Evolutionary conservation across 1,284 basidiomycete species (phyloP).

Genomic region (Tranzscheliella williamsii): DNA sequence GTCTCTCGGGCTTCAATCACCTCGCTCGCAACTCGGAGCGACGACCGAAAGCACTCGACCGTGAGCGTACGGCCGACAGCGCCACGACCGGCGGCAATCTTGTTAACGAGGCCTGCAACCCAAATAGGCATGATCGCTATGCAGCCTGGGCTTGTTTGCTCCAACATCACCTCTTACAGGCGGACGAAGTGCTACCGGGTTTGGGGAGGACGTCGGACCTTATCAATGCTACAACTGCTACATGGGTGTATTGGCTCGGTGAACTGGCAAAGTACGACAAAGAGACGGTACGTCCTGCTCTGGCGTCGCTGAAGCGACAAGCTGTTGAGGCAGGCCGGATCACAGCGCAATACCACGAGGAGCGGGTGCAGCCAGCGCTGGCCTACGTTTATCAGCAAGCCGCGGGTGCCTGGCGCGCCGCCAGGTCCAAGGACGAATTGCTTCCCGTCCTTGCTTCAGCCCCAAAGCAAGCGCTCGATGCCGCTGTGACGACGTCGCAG

Average conservation of each 20-base stretch:
- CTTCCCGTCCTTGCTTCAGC: constrained; percentile 8
- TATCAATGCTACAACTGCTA: not conserved
- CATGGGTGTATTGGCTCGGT: constrained; percentile 25
- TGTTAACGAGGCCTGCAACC: not conserved
- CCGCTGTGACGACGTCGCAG: constrained; percentile 11
- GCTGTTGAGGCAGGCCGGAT: constrained; percentile 15
- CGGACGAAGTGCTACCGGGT: not conserved
- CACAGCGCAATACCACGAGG: constrained; percentile 9
- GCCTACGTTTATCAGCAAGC: constrained; percentile 9
- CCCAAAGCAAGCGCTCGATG: constrained; percentile 9
- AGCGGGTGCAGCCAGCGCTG: constrained; percentile 7
- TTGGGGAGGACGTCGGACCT: not conserved
- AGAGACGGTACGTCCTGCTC: constrained; percentile 5
- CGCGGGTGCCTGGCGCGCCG: no score
- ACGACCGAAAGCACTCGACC: not conserved
- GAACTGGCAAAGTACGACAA: constrained; percentile 12
- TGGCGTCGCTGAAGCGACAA: constrained; percentile 7
- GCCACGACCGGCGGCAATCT: not conserved
- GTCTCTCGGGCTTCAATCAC: no score
- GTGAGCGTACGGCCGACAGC: not conserved
- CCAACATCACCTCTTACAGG: not conserved
- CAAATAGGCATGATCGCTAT: not conserved
- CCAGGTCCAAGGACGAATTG: constrained; percentile 4
- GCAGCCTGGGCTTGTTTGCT: not conserved
- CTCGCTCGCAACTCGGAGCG: not conserved